These are phyloP conservation scores for Leishmania tropica DNA, from an alignment of 208 protist genomes.

Conservation along the genomic window DNA sequence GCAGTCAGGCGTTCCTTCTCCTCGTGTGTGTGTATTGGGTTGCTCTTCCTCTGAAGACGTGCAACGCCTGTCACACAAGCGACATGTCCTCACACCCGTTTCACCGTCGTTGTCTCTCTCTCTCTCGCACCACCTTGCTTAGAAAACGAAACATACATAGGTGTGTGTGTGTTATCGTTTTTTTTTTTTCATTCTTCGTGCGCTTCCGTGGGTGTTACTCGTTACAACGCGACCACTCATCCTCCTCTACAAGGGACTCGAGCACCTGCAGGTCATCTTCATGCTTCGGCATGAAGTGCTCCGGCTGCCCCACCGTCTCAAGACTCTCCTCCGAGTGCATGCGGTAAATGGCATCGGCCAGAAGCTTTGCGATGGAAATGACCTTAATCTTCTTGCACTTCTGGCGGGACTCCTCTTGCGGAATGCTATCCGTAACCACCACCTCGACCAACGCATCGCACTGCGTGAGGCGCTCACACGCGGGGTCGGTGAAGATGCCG, in stretches of 20 bases:
- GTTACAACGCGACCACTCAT: slow-evolving; percentile 53
- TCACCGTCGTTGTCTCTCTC: neutral
- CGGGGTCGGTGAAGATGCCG: slow-evolving; percentile 94
- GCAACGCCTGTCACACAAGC: neutral
- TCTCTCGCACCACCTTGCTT: neutral
- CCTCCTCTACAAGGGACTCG: slow-evolving; percentile 85
- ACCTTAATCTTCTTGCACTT: slow-evolving; percentile 87
- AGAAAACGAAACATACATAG: neutral
- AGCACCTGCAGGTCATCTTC: slow-evolving; percentile 78
- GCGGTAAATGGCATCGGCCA: slow-evolving; percentile 88
- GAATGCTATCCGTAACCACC: slow-evolving; percentile 94
- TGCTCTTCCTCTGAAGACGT: neutral
- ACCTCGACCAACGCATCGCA: slow-evolving; percentile 90
- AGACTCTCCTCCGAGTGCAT: slow-evolving; percentile 89
- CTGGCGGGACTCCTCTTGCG: slow-evolving; percentile 57
- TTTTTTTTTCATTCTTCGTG: neutral
- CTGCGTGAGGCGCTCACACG: slow-evolving; percentile 91
- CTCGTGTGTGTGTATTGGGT: neutral
- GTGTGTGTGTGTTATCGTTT: too few species aligned
- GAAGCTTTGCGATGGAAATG: slow-evolving; percentile 85
- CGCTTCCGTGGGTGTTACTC: slow-evolving; percentile 7
- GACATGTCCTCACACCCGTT: neutral
- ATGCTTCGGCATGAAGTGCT: slow-evolving; percentile 38
- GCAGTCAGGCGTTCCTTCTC: neutral
- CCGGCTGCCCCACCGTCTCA: slow-evolving; percentile 48